These are phyloP conservation scores for Creolimax fragrantissima DNA, from an alignment of 78 protist genomes.

Conservation along the genomic window DNA sequence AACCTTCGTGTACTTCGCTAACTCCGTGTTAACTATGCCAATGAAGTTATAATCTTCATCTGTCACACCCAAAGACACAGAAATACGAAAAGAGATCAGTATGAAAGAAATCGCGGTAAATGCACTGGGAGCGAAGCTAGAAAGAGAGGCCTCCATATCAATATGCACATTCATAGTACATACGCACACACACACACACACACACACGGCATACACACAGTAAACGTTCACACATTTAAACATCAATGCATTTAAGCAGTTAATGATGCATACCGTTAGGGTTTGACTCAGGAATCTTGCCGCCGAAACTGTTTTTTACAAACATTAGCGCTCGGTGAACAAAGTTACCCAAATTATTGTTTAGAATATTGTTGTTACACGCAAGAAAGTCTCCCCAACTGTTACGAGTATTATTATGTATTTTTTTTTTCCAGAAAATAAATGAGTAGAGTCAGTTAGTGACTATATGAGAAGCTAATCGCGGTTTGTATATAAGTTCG, in stretches of 20 bases:
- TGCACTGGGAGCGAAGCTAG: too few relatives aligned
- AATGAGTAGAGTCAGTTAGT: background rate
- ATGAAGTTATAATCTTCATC: background rate
- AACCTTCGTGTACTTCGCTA: background rate
- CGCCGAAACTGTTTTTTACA: background rate
- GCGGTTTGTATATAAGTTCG: background rate
- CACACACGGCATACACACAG: background rate
- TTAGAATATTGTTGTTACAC: slow-evolving; percentile 54
- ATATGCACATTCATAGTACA: too few relatives aligned
- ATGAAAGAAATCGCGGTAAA: too few relatives aligned
- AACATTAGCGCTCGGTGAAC: slow-evolving; percentile 55
- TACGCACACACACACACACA: too few relatives aligned
- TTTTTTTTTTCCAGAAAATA: too few relatives aligned
- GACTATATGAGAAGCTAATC: background rate
- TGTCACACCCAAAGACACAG: too few relatives aligned
- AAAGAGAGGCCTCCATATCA: too few relatives aligned
- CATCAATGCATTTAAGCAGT: too few relatives aligned
- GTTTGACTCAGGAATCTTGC: background rate
- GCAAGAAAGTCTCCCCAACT: slow-evolving; percentile 46
- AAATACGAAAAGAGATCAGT: too few relatives aligned
- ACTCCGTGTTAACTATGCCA: background rate
- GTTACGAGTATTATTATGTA: too few relatives aligned
- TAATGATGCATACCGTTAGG: background rate
- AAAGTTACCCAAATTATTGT: slow-evolving; percentile 73
- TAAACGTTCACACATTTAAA: too few relatives aligned